Percentiles rank a stretch among this genome's conserved stretches.
These are phyloP conservation scores for Solanum peruvianum DNA, from an alignment of 257 asterid species.

Conservation along the genomic window DNA sequence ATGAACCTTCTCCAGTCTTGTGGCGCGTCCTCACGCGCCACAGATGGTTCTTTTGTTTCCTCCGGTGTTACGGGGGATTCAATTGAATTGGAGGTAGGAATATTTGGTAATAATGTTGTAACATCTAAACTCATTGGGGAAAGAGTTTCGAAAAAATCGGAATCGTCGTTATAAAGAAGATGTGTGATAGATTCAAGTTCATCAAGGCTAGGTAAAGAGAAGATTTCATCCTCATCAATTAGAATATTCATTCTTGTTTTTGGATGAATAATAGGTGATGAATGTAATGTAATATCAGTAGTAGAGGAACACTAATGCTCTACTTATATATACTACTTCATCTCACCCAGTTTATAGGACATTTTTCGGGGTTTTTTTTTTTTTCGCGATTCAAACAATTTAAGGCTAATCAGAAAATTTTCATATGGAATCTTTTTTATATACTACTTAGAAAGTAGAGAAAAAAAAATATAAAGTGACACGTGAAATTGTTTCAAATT, in stretches of 20 bases:
- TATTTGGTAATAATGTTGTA: not conserved
- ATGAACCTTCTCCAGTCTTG: slow-evolving; percentile 1
- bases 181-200: slow-evolving; percentile 23
- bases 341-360: rapidly evolving
- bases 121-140: not conserved
- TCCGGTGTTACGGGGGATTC: not conserved
- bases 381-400: rapidly evolving
- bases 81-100: slow-evolving; percentile 5
- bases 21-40: not conserved
- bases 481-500: too few species aligned
- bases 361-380: too few species aligned
- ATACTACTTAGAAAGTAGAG: too few species aligned
- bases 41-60: not conserved
- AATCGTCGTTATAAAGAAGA: slow-evolving; percentile 19
- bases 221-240: not conserved
- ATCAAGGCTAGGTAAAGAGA: slow-evolving; percentile 1
- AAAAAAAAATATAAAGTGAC: too few species aligned
- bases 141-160: slow-evolving; percentile 1
- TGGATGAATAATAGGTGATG: not conserved
- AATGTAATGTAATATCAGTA: not conserved
- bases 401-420: rapidly evolving
- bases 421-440: too few species aligned
- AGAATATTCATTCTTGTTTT: not conserved
- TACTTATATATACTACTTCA: not conserved
- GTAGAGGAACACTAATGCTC: not conserved